phyloP scores from a whole-genome alignment of 108 stramenopile genomes.

The Cafeteria roenbergensis region DNA sequence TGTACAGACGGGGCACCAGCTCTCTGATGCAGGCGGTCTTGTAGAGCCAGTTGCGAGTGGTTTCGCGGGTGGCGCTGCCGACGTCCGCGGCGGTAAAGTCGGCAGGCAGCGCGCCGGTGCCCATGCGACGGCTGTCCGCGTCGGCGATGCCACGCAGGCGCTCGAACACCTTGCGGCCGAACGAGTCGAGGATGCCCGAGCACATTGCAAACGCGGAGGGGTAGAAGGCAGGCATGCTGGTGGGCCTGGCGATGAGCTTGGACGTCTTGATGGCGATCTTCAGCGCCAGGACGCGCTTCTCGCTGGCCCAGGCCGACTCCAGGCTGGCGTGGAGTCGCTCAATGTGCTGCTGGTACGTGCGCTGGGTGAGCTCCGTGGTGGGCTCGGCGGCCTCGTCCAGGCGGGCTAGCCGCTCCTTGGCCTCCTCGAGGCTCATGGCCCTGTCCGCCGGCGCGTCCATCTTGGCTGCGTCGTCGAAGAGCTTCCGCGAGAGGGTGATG shows the following conservation, averaged over 20 bases:
- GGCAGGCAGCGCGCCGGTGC: slow-evolving; percentile 1
- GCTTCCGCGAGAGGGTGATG: background rate
- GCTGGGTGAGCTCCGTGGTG: slow-evolving; percentile 17
- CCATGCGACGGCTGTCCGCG: slow-evolving; percentile 3
- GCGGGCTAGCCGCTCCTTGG: background rate
- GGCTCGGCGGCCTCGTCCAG: background rate
- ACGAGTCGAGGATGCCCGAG: slow-evolving; percentile 33
- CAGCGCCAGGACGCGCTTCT: slow-evolving; percentile 31
- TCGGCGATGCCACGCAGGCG: slow-evolving; percentile 28
- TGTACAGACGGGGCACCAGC: slow-evolving; percentile 40
- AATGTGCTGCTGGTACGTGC: slow-evolving; percentile 21
- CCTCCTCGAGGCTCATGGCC: background rate
- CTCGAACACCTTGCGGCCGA: slow-evolving; percentile 32
- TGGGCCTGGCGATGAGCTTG: slow-evolving; percentile 20
- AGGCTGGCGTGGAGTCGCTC: slow-evolving; percentile 16
- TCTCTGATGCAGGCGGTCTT: slow-evolving; percentile 43
- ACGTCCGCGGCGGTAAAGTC: slow-evolving; percentile 26
- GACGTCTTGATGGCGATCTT: slow-evolving; percentile 35
- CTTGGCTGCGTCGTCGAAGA: background rate
- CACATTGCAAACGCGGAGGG: slow-evolving; percentile 33
- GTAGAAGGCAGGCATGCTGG: slow-evolving; percentile 28
- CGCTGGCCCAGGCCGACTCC: slow-evolving; percentile 23
- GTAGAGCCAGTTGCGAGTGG: slow-evolving; percentile 45
- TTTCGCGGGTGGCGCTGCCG: slow-evolving; percentile 18
- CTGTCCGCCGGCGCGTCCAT: background rate